These are phyloP conservation scores for Begonia masoniana DNA, from an alignment of 306 rosid genomes.

Conservation along the genomic window DNA sequence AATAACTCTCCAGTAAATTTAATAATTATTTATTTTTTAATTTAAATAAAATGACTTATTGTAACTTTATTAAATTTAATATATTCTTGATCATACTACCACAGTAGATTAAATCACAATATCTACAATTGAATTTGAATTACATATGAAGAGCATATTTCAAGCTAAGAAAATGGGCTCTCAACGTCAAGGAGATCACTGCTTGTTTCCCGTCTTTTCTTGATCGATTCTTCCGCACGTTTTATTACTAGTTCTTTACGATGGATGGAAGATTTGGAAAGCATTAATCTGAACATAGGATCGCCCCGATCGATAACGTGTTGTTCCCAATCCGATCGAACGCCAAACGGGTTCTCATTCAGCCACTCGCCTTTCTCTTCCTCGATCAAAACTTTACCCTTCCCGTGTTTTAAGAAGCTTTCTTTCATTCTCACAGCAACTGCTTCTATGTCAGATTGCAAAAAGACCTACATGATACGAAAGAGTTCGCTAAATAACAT, in stretches of 20 bases:
- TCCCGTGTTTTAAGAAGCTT: slow-evolving; percentile 43
- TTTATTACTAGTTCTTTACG: no score
- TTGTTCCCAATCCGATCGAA: slow-evolving; percentile 78
- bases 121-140: no score
- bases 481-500: background rate
- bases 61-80: no score
- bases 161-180: background rate
- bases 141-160: background rate
- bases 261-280: slow-evolving; percentile 29
- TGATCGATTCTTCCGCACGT: no score
- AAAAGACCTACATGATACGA: slow-evolving; percentile 48
- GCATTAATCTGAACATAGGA: slow-evolving; percentile 70
- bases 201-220: no score
- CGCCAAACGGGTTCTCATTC: slow-evolving; percentile 66
- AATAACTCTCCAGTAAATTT: no score
- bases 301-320: slow-evolving; percentile 63
- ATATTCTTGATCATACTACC: no score
- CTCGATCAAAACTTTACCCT: slow-evolving; percentile 44
- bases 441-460: slow-evolving; percentile 69
- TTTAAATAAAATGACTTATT: no score
- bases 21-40: no score
- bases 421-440: slow-evolving; percentile 72
- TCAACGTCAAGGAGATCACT: background rate
- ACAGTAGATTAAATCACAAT: no score
- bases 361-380: slow-evolving; percentile 55